These are phyloP conservation scores for Sporothrix humicola DNA, from an alignment of 2,329 filamentous ascomycete genomes.

Conservation along the genomic window DNA sequence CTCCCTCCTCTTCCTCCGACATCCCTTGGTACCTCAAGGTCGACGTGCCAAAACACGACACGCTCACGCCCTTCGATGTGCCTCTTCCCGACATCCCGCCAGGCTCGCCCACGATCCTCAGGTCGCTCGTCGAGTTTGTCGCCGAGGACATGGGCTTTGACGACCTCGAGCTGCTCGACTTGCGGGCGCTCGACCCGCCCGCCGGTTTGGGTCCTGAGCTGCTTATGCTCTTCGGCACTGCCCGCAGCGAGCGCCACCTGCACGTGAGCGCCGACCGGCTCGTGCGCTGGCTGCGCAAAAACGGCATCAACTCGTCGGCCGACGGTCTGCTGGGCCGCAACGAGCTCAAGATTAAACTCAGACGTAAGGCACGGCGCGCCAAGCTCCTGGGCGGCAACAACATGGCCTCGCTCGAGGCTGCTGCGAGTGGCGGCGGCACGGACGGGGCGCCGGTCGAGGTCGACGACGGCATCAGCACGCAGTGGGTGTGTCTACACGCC, in stretches of 20 bases:
- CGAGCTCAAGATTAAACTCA: slow-evolving; percentile 85
- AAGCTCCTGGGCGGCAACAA: slow-evolving; percentile 75
- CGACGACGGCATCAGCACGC: slow-evolving; percentile 88
- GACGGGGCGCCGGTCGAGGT: slow-evolving; percentile 51
- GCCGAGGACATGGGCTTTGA: slow-evolving; percentile 88
- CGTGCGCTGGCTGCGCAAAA: slow-evolving; percentile 80
- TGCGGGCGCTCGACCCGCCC: slow-evolving; percentile 82
- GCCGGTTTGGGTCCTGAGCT: slow-evolving; percentile 86
- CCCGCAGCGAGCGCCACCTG: slow-evolving; percentile 89
- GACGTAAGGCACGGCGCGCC: slow-evolving; percentile 78
- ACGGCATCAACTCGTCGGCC: slow-evolving; percentile 75
- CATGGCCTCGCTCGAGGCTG: slow-evolving; percentile 54
- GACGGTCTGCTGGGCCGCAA: slow-evolving; percentile 89
- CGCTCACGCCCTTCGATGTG: slow-evolving; percentile 53
- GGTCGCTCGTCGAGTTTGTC: slow-evolving; percentile 75
- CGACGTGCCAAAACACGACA: slow-evolving; percentile 61
- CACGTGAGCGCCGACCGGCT: slow-evolving; percentile 90
- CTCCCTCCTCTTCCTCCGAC: neutral
- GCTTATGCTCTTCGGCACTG: slow-evolving; percentile 90
- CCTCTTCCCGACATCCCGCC: slow-evolving; percentile 63
- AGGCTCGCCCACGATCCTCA: slow-evolving; percentile 72
- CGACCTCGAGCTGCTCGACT: slow-evolving; percentile 77
- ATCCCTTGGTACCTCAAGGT: slow-evolving; percentile 82
- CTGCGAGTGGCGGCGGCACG: neutral
- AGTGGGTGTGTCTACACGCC: slow-evolving; percentile 95